Conservation (phyloP, 345 rosid genomes). For the Eucalyptus brandiana region DNA sequence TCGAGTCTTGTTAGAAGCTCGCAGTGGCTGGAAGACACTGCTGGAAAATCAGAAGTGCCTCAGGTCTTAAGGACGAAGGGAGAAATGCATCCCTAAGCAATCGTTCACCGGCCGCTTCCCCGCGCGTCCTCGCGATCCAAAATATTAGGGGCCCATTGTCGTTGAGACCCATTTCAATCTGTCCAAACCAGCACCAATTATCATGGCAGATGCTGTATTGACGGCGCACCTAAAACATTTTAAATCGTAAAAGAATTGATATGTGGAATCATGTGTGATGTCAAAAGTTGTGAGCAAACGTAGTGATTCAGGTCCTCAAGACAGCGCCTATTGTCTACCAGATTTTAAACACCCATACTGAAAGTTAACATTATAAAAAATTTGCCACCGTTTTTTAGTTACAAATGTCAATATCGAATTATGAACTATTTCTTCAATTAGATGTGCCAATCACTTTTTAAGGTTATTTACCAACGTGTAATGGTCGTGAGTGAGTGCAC, state of each 20-base stretch:
- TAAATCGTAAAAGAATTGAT: background rate
- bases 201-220: background rate
- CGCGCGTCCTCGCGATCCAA: background rate
- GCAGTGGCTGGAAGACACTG: background rate
- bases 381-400: accelerated
- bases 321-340: background rate
- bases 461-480: no score
- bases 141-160: background rate
- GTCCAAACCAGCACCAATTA: background rate
- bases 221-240: background rate
- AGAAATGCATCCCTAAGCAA: background rate
- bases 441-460: background rate
- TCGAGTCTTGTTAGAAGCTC: background rate
- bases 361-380: background rate
- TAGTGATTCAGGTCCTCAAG: background rate
- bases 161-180: background rate
- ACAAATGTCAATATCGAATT: no score
- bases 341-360: background rate
- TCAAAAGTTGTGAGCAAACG: background rate
- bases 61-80: background rate
- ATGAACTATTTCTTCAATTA: background rate
- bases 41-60: background rate
- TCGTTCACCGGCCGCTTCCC: background rate
- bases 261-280: background rate
- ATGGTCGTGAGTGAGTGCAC: no score